Evolutionary conservation across 2,329 filamentous ascomycete species (phyloP).

Genomic region (Colletotrichum phormii): DNA sequence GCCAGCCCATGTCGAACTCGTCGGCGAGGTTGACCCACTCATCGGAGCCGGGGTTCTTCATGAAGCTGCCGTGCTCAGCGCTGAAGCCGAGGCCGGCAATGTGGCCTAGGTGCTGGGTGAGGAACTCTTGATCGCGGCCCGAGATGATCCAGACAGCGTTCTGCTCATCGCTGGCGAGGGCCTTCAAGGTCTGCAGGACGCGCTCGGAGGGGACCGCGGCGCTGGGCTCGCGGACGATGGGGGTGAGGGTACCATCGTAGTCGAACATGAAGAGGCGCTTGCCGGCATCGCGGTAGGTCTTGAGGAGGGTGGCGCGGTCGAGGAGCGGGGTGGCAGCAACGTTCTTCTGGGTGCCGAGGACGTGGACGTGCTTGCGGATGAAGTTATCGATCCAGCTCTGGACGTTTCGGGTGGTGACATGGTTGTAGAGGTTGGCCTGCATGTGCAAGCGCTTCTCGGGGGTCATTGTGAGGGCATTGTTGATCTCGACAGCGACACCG

Average conservation of each 20-base stretch:
- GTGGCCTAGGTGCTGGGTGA: conserved; percentile 92
- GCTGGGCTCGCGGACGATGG: conserved; percentile 92
- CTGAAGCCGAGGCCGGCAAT: conserved; percentile 91
- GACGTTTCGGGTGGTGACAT: conserved; percentile 88
- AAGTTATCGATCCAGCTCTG: conserved; percentile 87
- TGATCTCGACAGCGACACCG: conserved; percentile 85
- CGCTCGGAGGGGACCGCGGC: conserved; percentile 89
- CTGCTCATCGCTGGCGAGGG: conserved; percentile 80
- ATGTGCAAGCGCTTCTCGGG: conserved; percentile 73
- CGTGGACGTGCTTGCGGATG: conserved; percentile 81
- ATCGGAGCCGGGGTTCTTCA: conserved; percentile 80
- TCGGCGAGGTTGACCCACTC: conserved; percentile 93
- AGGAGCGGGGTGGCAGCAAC: conserved; percentile 83
- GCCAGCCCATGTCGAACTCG: conserved; percentile 91
- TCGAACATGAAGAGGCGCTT: conserved; percentile 98
- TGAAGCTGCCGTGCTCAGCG: conserved; percentile 96
- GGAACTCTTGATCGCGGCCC: conserved; percentile 90
- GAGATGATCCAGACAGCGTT: conserved; percentile 99
- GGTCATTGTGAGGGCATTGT: conserved; percentile 83
- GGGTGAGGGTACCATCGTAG: conserved; percentile 96
- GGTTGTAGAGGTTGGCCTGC: conserved; percentile 81
- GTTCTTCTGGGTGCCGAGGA: conserved; percentile 81
- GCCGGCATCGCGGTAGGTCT: conserved; percentile 78
- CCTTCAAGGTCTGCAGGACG: conserved; percentile 82
- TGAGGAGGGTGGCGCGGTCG: conserved; percentile 78